Conservation (phyloP, 768 basidiomycete genomes). For the Collybia mongolica region DNA sequence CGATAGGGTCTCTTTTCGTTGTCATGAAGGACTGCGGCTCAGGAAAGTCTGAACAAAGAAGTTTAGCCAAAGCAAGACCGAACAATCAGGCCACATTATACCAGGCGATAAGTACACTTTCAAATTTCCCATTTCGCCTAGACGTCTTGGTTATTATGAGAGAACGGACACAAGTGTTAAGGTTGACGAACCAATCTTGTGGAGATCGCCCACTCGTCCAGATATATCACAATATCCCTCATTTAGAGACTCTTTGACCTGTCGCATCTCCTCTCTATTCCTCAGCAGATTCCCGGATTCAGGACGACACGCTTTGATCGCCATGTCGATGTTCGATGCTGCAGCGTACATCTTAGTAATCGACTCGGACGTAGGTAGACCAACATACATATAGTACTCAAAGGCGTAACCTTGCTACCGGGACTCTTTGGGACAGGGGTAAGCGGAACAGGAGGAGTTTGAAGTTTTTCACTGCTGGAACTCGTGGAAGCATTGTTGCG, state of each 20-base stretch:
- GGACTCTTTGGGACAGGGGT: constrained; percentile 11
- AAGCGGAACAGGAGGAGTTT: constrained; percentile 11
- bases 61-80: not conserved
- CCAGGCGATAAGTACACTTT: constrained; percentile 67
- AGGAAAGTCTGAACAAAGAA: constrained; percentile 48
- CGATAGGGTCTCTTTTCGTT: constrained; percentile 53
- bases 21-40: constrained; percentile 47
- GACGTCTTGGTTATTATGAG: constrained; percentile 5
- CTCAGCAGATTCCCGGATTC: constrained; percentile 62
- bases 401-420: constrained; percentile 29
- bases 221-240: constrained; percentile 84
- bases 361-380: not conserved
- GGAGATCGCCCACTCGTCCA: constrained; percentile 60
- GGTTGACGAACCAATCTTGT: constrained; percentile 49
- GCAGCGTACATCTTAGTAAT: constrained; percentile 14
- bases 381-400: constrained; percentile 41
- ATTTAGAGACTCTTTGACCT: constrained; percentile 71
- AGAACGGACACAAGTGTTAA: not conserved
- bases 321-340: constrained; percentile 69
- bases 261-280: constrained; percentile 67
- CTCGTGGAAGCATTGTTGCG: constrained; percentile 6
- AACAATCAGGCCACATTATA: constrained; percentile 19
- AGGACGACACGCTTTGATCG: constrained; percentile 68
- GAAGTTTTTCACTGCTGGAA: constrained; percentile 9
- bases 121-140: constrained; percentile 61